Evolutionary conservation across 1,284 basidiomycete species (phyloP).

Genomic region (Tetrapyrgos nigripes): DNA sequence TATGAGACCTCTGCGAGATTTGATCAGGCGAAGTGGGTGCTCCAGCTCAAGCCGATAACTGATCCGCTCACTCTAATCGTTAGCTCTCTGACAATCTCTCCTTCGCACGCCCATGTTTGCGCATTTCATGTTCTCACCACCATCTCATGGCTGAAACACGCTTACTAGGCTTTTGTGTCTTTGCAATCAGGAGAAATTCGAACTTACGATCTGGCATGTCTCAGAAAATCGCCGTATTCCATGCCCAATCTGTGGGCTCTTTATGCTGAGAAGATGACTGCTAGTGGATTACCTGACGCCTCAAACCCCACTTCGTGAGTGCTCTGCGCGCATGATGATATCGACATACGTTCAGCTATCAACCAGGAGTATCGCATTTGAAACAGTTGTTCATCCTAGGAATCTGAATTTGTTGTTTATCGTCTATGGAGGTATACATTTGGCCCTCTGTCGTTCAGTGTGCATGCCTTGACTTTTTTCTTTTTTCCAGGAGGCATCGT

Average conservation of each 20-base stretch:
- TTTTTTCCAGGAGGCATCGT: conserved; percentile 69
- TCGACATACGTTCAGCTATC: neutral
- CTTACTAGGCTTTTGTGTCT: conserved; percentile 62
- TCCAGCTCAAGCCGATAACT: neutral
- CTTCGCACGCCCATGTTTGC: conserved; percentile 80
- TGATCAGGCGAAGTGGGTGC: conserved; percentile 46
- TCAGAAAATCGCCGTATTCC: conserved; percentile 66
- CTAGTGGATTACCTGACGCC: conserved; percentile 58
- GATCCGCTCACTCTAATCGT: conserved; percentile 12
- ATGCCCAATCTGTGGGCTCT: conserved; percentile 80
- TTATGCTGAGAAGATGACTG: conserved; percentile 72
- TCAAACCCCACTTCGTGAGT: conserved; percentile 50
- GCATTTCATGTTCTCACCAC: conserved; percentile 21
- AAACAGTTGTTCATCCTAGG: conserved; percentile 78
- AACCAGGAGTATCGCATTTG: conserved; percentile 54
- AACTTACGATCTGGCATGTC: conserved; percentile 75
- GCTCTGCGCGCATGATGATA: conserved; percentile 24
- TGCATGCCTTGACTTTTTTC: neutral
- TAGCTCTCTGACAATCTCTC: conserved; percentile 69
- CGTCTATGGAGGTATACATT: conserved; percentile 72
- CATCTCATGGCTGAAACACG: neutral
- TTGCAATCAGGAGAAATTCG: conserved; percentile 64
- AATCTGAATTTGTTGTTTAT: conserved; percentile 84
- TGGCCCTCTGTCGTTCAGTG: neutral
- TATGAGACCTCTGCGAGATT: conserved; percentile 59